Evolutionary conservation across 345 rosid genomes (phyloP).

Genomic region (sweet orange (Citrus sinensis)): DVS_A1.0 CM039169.1:414501-415000

Average conservation of each 20-base stretch:
- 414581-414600: slow-evolving; percentile 77
- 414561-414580: slow-evolving; percentile 77
- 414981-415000: slow-evolving; percentile 40
- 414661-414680: not conserved
- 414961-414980: slow-evolving; percentile 50
- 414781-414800: slow-evolving; percentile 44
- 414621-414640: slow-evolving; percentile 85
- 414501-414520: slow-evolving; percentile 78
- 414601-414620: slow-evolving; percentile 74
- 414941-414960: slow-evolving; percentile 39
- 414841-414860: not conserved
- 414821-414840: not conserved
- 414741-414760: slow-evolving; percentile 60
- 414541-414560: slow-evolving; percentile 82
- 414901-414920: not conserved
- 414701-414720: slow-evolving; percentile 19
- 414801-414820: slow-evolving; percentile 44
- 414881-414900: not conserved
- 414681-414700: not conserved
- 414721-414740: slow-evolving; percentile 32
- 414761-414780: slow-evolving; percentile 67
- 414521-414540: slow-evolving; percentile 81
- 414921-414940: slow-evolving; percentile 36
- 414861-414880: too few species aligned
- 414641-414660: slow-evolving; percentile 27